A percentile compares a stretch with the other conserved stretches of the same genome.
These are phyloP conservation scores for Neurospora intermedia DNA, from an alignment of 495 filamentous ascomycete genomes.

Conservation along the genomic window DNA sequence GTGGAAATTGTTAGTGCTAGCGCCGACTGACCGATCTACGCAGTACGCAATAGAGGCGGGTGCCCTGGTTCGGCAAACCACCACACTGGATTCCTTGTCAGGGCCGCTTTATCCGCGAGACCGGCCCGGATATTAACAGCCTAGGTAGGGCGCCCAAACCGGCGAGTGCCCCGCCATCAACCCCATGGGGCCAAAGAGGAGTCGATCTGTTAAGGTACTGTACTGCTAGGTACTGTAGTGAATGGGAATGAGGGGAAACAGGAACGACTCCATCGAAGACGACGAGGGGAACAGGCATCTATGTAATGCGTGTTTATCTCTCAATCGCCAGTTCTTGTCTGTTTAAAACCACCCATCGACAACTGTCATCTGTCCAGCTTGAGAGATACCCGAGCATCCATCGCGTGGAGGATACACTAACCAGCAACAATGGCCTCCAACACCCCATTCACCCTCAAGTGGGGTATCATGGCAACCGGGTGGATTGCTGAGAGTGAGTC, in stretches of 20 bases:
- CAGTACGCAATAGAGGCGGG: too few relatives aligned
- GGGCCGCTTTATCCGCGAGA: background rate
- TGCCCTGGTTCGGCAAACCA: background rate
- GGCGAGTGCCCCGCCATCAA: background rate
- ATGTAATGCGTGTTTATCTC: background rate
- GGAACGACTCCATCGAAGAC: background rate
- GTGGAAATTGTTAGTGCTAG: background rate
- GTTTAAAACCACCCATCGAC: background rate
- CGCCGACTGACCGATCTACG: background rate
- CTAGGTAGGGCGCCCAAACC: background rate
- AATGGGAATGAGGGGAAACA: background rate
- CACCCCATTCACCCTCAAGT: conserved; percentile 50
- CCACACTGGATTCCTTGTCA: background rate
- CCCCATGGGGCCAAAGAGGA: background rate
- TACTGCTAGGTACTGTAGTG: background rate
- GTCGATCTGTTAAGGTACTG: background rate
- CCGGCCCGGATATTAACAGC: background rate
- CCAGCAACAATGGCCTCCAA: conserved; percentile 27
- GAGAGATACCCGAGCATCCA: background rate
- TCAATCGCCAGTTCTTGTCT: background rate
- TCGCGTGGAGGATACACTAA: background rate
- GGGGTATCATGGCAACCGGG: conserved; percentile 80
- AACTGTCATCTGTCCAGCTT: background rate
- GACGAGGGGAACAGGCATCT: background rate
- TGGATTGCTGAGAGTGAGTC: conserved; percentile 62